phyloP scores from a whole-genome alignment of 2,329 filamentous ascomycete species.

The Trichoderma sp. region DNA sequence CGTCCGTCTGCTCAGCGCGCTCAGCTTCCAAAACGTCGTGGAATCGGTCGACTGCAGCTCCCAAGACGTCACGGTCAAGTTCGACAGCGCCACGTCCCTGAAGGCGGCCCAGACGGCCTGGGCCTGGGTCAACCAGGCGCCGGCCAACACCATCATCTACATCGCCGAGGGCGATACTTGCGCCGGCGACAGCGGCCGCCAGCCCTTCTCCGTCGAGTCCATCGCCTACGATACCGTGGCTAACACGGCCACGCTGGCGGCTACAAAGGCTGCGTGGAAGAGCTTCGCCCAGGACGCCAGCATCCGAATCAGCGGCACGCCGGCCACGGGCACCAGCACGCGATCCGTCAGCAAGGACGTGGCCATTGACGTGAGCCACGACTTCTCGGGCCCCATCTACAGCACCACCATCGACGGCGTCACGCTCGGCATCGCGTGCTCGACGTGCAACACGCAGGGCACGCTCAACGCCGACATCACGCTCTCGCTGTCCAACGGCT shows the following conservation, averaged over 20 bases:
- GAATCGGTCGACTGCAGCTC: conserved; percentile 19
- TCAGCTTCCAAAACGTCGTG: conserved; percentile 14
- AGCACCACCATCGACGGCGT: conserved; percentile 8
- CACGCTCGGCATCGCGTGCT: neutral
- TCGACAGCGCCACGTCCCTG: neutral
- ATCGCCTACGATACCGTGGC: conserved; percentile 9
- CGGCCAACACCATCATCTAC: conserved; percentile 19
- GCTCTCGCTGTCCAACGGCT: conserved; percentile 10
- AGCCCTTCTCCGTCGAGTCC: conserved; percentile 21
- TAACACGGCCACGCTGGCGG: conserved; percentile 2
- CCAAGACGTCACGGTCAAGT: conserved; percentile 19
- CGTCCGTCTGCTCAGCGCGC: conserved; percentile 18
- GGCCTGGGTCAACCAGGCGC: conserved; percentile 19
- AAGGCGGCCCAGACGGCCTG: conserved; percentile 15
- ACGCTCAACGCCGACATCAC: conserved; percentile 13
- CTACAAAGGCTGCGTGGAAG: neutral
- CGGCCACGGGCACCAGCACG: neutral
- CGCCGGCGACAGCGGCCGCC: conserved; percentile 16
- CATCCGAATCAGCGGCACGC: conserved; percentile 6
- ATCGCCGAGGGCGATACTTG: conserved; percentile 16
- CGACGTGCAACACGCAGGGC: conserved; percentile 21
- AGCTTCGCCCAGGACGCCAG: conserved; percentile 16
- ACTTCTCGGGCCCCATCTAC: conserved; percentile 16
- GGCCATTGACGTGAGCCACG: conserved; percentile 4
- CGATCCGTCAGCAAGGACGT: neutral